phyloP scores from a whole-genome alignment of 1,139 yeast species.

The Dujonia santamariae region DNA sequence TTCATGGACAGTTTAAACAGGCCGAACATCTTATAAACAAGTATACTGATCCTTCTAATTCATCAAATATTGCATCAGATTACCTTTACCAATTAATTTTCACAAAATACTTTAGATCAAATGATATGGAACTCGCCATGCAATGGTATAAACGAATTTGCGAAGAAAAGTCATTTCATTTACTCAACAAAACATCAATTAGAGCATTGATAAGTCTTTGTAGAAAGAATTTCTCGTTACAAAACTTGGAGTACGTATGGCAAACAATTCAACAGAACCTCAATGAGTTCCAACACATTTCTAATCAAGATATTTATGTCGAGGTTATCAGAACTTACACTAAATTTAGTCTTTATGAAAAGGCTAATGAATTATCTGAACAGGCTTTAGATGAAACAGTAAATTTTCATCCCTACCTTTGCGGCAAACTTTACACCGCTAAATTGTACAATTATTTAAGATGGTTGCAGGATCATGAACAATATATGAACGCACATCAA shows the following conservation, averaged over 20 bases:
- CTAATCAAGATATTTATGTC: conserved; percentile 15
- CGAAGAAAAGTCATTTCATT: conserved; percentile 21
- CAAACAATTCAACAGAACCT: conserved; percentile 13
- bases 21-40: conserved; percentile 25
- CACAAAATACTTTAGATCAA: conserved; percentile 32
- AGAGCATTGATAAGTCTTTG: conserved; percentile 19
- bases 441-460: conserved; percentile 31
- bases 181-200: conserved; percentile 19
- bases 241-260: conserved; percentile 20
- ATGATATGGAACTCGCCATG: conserved; percentile 36
- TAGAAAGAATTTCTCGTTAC: conserved; percentile 20
- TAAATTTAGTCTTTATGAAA: conserved; percentile 27
- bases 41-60: conserved; percentile 10
- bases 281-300: conserved; percentile 13
- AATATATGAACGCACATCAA: neutral
- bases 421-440: conserved; percentile 23
- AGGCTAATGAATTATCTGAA: conserved; percentile 28
- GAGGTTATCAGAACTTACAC: conserved; percentile 27
- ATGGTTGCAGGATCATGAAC: conserved; percentile 21
- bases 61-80: conserved; percentile 12
- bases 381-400: conserved; percentile 27
- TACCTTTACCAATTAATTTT: conserved; percentile 41
- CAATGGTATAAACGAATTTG: conserved; percentile 26
- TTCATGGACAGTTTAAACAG: conserved; percentile 42
- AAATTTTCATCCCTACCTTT: conserved; percentile 31